Conservation (phyloP, 176 grass and related monocot genomes). For the Ensete glaucum region DNA sequence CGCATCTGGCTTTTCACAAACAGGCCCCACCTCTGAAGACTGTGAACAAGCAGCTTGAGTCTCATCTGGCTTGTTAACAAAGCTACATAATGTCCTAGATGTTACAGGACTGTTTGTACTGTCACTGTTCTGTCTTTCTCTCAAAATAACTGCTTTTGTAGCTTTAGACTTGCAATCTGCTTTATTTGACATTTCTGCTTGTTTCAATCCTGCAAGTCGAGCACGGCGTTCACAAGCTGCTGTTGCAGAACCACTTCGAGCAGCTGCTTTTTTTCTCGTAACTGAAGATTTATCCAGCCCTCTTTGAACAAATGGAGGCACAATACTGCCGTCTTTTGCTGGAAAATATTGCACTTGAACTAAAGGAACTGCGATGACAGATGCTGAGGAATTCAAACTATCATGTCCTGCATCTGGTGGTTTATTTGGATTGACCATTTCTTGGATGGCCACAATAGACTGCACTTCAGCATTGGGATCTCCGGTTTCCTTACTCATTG, state of each 20-base stretch:
- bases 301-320: conserved; percentile 28
- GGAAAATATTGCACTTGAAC: conserved; percentile 35
- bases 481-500: conserved; percentile 17
- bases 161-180: conserved; percentile 22
- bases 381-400: conserved; percentile 3
- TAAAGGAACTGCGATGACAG: conserved; percentile 24
- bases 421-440: conserved; percentile 27
- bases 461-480: conserved; percentile 10
- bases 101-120: conserved; percentile 6
- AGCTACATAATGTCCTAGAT: background rate
- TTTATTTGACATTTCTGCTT: conserved; percentile 29
- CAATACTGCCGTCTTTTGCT: conserved; percentile 18
- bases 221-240: conserved; percentile 43
- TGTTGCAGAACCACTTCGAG: conserved; percentile 41
- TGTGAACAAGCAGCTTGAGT: background rate
- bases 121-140: conserved; percentile 27
- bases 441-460: conserved; percentile 5
- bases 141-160: conserved; percentile 4
- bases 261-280: conserved; percentile 44
- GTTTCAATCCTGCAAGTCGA: conserved; percentile 45
- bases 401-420: conserved; percentile 9
- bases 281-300: conserved; percentile 32
- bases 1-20: background rate
- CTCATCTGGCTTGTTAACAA: background rate
- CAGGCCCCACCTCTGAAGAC: background rate